These are phyloP conservation scores for Ampelocalamus luodianensis DNA, from an alignment of 176 grass and related monocot genomes.

Conservation along the genomic window DNA sequence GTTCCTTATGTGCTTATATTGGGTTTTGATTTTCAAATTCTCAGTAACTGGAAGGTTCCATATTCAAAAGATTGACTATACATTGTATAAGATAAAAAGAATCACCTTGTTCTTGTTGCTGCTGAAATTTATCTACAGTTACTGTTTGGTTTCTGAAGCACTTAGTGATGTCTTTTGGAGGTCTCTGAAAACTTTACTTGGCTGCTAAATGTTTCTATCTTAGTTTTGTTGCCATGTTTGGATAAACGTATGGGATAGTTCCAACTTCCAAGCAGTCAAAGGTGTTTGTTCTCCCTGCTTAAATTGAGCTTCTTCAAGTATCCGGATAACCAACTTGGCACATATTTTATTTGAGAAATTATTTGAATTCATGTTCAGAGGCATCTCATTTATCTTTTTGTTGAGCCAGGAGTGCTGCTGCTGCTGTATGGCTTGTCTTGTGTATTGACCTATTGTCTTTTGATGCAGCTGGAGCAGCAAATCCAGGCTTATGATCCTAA, in stretches of 20 bases:
- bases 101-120: not conserved
- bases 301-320: constrained; percentile 14
- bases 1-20: not conserved
- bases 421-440: not conserved
- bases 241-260: not conserved
- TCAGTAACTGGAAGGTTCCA: not conserved
- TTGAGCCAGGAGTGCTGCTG: not conserved
- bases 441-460: not conserved
- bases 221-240: not conserved
- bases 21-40: constrained; percentile 4
- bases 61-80: not conserved
- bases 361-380: not conserved
- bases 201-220: not conserved
- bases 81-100: not conserved
- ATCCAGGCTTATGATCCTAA: constrained; percentile 61
- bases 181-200: not conserved
- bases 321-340: not conserved
- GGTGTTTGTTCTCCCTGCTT: not conserved
- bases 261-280: not conserved
- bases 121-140: not conserved
- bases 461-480: constrained; percentile 79
- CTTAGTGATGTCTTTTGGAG: not conserved
- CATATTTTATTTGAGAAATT: not conserved
- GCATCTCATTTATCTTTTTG: not conserved
- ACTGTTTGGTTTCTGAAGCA: not conserved